These are phyloP conservation scores for Glycine tomentella DNA, from an alignment of 306 rosid species.

Conservation along the genomic window DNA sequence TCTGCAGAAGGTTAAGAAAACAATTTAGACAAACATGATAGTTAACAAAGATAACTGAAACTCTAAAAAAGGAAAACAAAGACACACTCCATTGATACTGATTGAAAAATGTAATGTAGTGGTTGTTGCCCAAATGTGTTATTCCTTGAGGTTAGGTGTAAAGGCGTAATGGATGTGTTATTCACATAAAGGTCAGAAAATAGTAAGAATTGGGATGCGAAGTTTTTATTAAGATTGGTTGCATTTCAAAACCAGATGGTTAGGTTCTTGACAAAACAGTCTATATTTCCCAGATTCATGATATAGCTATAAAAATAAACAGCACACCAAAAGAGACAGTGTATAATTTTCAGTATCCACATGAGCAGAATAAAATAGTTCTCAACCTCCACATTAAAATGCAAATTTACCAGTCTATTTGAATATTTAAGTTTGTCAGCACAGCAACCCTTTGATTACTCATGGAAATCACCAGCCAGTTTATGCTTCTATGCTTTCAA, in stretches of 20 bases:
- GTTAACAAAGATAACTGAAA: slow-evolving; percentile 38
- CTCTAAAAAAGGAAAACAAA: slow-evolving; percentile 41
- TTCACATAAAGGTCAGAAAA: neutral
- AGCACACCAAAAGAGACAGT: neutral
- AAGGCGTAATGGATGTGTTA: neutral
- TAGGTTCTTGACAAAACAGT: slow-evolving; percentile 24
- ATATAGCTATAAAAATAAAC: neutral
- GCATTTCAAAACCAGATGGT: slow-evolving; percentile 23
- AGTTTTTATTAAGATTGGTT: neutral
- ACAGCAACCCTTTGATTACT: neutral
- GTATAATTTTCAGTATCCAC: neutral
- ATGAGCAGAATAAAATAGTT: neutral
- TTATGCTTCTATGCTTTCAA: slow-evolving; percentile 29
- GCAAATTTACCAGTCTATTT: neutral
- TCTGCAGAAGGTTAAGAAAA: slow-evolving; percentile 59
- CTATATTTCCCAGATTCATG: slow-evolving; percentile 18
- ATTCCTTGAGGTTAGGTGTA: slow-evolving; percentile 13
- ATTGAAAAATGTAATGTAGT: slow-evolving; percentile 14
- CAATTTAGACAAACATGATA: slow-evolving; percentile 33
- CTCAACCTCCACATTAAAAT: neutral
- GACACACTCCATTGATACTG: neutral
- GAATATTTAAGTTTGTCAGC: slow-evolving; percentile 4
- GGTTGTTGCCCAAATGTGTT: neutral
- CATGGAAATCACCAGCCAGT: slow-evolving; percentile 1
- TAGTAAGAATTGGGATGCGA: neutral